A percentile compares a stretch with the other conserved stretches of the same genome.
These are phyloP conservation scores for Solanum rostratum DNA, from an alignment of 257 asterid species.

Conservation along the genomic window DNA sequence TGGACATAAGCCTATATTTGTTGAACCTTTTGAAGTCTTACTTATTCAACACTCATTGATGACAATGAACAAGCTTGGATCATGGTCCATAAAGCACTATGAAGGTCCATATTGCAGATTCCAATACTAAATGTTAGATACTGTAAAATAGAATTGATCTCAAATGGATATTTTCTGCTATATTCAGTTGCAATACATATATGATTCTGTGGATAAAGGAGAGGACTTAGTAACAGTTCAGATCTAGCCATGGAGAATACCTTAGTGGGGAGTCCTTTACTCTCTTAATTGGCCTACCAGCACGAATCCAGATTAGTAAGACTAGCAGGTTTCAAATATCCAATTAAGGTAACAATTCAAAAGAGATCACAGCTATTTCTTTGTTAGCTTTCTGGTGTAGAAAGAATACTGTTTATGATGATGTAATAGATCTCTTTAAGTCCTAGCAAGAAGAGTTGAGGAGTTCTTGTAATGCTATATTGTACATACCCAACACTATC, in stretches of 20 bases:
- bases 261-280: neutral
- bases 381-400: neutral
- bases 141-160: neutral
- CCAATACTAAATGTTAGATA: neutral
- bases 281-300: neutral
- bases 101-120: neutral
- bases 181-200: neutral
- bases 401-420: neutral
- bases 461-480: neutral
- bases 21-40: neutral
- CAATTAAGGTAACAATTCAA: neutral
- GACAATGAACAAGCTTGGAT: neutral
- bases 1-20: neutral
- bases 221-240: neutral
- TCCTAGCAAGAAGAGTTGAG: neutral
- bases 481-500: neutral
- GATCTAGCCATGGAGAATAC: neutral
- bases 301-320: neutral
- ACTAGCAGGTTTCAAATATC: neutral
- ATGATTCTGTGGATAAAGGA: neutral
- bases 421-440: neutral
- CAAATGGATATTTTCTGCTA: neutral
- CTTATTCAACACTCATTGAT: neutral
- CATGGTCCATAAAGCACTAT: neutral
- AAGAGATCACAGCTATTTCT: neutral